These are phyloP conservation scores for Taphrina communis DNA, from an alignment of 1,139 yeast species.

Conservation along the genomic window DNA sequence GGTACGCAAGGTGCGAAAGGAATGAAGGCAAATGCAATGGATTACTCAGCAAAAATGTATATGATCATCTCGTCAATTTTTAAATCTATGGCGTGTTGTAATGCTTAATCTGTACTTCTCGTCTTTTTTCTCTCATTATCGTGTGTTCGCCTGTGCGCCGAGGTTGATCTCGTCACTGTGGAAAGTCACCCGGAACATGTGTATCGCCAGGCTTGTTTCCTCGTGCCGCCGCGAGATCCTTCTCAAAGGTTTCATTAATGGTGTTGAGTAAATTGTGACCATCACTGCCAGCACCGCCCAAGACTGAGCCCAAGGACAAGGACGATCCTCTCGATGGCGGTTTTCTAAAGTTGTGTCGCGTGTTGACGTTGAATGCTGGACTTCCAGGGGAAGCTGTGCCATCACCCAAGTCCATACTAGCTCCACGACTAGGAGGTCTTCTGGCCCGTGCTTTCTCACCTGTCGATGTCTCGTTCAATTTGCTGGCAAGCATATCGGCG, in stretches of 20 bases:
- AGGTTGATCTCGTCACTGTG: neutral
- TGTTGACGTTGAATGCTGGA: slow-evolving; percentile 38
- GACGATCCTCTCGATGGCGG: slow-evolving; percentile 39
- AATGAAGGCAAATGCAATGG: no score
- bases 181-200: slow-evolving; percentile 35
- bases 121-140: neutral
- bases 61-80: no score
- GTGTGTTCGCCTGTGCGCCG: neutral
- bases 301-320: slow-evolving; percentile 19
- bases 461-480: slow-evolving; percentile 23
- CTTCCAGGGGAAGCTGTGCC: slow-evolving; percentile 19
- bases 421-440: slow-evolving; percentile 26
- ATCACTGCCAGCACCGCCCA: slow-evolving; percentile 17
- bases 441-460: slow-evolving; percentile 33
- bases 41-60: no score
- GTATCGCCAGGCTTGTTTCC: slow-evolving; percentile 32
- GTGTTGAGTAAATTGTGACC: slow-evolving; percentile 29
- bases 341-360: slow-evolving; percentile 30
- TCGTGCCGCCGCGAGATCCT: slow-evolving; percentile 34
- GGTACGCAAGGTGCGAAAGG: no score
- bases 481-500: slow-evolving; percentile 27
- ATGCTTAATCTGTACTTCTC: neutral
- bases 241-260: slow-evolving; percentile 36
- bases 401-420: slow-evolving; percentile 30
- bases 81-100: neutral